Evolutionary conservation across 179 eudicot genomes (phyloP).

Genomic region (Gypsophila paniculata): DNA sequence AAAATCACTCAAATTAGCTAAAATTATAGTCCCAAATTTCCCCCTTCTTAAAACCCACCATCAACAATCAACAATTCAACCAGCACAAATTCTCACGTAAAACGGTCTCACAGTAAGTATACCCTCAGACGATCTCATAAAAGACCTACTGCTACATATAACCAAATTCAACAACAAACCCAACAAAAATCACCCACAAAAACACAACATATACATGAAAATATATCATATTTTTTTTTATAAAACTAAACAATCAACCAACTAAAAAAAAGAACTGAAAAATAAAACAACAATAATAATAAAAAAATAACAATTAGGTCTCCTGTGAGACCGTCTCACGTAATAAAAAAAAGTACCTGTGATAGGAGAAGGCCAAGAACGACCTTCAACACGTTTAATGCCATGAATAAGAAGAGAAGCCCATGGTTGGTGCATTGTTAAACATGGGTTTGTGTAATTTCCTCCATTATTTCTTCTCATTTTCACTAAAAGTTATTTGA

Average conservation of each 20-base stretch:
- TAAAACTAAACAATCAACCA: neutral
- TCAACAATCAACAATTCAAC: too few species aligned
- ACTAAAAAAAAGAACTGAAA: neutral
- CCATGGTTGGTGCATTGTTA: constrained; percentile 98
- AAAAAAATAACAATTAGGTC: too few species aligned
- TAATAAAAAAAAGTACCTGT: too few species aligned
- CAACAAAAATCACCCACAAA: constrained; percentile 9
- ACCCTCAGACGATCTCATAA: too few species aligned
- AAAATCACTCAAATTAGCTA: neutral
- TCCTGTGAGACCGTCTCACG: too few species aligned
- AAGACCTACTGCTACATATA: too few species aligned
- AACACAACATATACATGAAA: neutral
- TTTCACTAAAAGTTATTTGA: neutral
- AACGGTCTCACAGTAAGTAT: too few species aligned
- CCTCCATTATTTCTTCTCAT: constrained; percentile 35
- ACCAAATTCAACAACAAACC: constrained; percentile 16
- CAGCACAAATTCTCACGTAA: too few species aligned
- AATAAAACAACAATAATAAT: neutral
- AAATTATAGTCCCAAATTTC: neutral
- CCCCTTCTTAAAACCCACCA: too few species aligned
- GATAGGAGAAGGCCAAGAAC: constrained; percentile 95
- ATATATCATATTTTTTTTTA: neutral
- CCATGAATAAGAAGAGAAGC: constrained; percentile 89
- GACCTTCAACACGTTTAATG: constrained; percentile 87
- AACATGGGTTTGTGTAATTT: constrained; percentile 70